Conservation (phyloP, 306 rosid genomes). For the Lithocarpus polystachyus region DNA sequence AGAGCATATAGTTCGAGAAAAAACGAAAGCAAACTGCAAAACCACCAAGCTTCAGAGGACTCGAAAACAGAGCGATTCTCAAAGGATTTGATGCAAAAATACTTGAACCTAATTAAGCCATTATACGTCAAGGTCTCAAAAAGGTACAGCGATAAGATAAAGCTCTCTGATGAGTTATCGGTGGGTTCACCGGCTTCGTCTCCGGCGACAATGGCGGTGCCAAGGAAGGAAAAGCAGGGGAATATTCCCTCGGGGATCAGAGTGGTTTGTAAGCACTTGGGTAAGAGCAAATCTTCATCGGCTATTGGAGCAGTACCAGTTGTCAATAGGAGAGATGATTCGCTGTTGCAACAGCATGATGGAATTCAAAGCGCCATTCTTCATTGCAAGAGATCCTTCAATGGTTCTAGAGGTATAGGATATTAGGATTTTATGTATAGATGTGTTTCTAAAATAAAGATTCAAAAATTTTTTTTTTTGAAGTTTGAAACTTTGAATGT, state of each 20-base stretch:
- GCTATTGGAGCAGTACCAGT: conserved; percentile 34
- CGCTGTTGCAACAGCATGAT: conserved; percentile 66
- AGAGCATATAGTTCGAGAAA: conserved; percentile 50
- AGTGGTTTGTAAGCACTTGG: conserved; percentile 56
- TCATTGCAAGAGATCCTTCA: conserved; percentile 84
- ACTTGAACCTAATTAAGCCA: conserved; percentile 68
- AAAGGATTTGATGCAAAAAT: conserved; percentile 60
- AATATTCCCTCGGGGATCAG: conserved; percentile 46
- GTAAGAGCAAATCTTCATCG: conserved; percentile 71
- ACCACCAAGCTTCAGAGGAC: conserved; percentile 18
- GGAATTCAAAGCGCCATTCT: conserved; percentile 93
- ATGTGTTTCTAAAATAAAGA: not conserved
- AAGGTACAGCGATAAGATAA: conserved; percentile 32
- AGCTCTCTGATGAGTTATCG: not conserved
- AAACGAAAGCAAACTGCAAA: conserved; percentile 19
- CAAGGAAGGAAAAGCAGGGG: conserved; percentile 50
- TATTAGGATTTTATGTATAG: not conserved
- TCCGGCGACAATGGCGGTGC: conserved; percentile 17
- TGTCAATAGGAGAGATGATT: conserved; percentile 62
- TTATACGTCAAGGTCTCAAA: conserved; percentile 52
- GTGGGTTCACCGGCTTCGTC: conserved; percentile 27
- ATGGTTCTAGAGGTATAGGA: conserved; percentile 50
- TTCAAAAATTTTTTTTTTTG: not conserved
- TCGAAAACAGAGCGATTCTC: conserved; percentile 49
- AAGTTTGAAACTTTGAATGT: not conserved